Conservation (phyloP, 2,329 filamentous ascomycete genomes). For the Camillea tinctor region DNA sequence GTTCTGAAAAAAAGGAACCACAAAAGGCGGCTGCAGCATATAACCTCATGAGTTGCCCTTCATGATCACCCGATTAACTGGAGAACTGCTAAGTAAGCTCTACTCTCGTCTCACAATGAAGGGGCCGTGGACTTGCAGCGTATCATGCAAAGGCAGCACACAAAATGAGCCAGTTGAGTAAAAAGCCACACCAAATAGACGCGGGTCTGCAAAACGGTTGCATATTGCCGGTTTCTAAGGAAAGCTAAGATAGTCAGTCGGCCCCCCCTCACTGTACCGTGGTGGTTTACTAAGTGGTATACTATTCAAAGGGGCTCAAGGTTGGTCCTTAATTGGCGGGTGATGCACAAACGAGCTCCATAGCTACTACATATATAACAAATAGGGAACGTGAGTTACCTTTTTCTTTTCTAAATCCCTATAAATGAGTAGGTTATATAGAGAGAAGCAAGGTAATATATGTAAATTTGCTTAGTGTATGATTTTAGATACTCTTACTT, state of each 20-base stretch:
- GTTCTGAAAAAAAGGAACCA: not conserved
- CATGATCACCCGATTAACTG: not conserved
- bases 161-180: not conserved
- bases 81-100: not conserved
- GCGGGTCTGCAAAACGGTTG: slow-evolving; percentile 8
- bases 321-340: slow-evolving; percentile 20
- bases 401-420: not conserved
- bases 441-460: not conserved
- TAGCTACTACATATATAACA: not conserved
- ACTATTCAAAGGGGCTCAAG: slow-evolving; percentile 1
- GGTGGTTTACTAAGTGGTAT: not conserved
- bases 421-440: no score
- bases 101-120: not conserved
- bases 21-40: not conserved
- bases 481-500: not conserved
- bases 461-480: not conserved
- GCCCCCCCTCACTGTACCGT: not conserved
- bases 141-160: not conserved
- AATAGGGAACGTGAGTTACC: slow-evolving; percentile 4
- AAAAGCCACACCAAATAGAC: slow-evolving; percentile 7
- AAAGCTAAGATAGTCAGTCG: not conserved
- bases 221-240: slow-evolving; percentile 2
- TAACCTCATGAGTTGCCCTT: not conserved
- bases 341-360: slow-evolving; percentile 10
- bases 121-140: not conserved